Conservation (phyloP, 2,329 filamentous ascomycete species). For the Simplicillium aogashimaense region DNA sequence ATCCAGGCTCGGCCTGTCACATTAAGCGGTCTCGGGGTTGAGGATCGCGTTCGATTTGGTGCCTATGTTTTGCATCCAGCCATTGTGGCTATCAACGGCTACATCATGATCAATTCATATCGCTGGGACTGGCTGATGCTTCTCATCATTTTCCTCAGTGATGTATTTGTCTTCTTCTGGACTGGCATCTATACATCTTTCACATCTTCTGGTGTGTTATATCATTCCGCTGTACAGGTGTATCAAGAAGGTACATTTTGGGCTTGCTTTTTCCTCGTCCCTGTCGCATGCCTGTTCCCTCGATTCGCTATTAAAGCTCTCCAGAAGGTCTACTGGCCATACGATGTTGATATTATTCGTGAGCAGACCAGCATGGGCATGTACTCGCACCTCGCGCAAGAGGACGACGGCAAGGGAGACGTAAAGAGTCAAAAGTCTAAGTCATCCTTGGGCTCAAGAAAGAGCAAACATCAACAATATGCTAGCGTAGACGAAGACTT, state of each 20-base stretch:
- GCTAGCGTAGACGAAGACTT: conserved; percentile 74
- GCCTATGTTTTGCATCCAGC: conserved; percentile 77
- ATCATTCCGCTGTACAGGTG: conserved; percentile 66
- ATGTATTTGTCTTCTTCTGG: conserved; percentile 88
- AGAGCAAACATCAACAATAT: conserved; percentile 46
- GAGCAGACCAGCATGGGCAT: conserved; percentile 80
- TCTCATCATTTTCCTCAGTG: conserved; percentile 71
- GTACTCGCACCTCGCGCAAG: conserved; percentile 58
- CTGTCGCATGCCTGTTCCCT: conserved; percentile 75
- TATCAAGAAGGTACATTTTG: conserved; percentile 81
- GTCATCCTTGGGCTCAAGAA: conserved; percentile 50
- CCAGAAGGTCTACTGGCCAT: conserved; percentile 90
- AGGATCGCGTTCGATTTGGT: conserved; percentile 76
- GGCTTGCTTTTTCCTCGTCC: conserved; percentile 69
- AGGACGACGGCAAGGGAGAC: conserved; percentile 18
- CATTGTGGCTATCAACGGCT: conserved; percentile 82
- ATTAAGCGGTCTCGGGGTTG: conserved; percentile 62
- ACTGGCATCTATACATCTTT: conserved; percentile 70
- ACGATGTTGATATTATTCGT: conserved; percentile 89
- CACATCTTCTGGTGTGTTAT: conserved; percentile 48
- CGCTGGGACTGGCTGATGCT: conserved; percentile 97
- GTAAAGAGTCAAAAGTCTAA: conserved; percentile 30
- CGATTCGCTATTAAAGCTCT: conserved; percentile 78
- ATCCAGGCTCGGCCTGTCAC: conserved; percentile 57
- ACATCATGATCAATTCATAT: conserved; percentile 93